phyloP scores from a whole-genome alignment of 495 filamentous ascomycete species.

The Cairneyella variabilis region DNA sequence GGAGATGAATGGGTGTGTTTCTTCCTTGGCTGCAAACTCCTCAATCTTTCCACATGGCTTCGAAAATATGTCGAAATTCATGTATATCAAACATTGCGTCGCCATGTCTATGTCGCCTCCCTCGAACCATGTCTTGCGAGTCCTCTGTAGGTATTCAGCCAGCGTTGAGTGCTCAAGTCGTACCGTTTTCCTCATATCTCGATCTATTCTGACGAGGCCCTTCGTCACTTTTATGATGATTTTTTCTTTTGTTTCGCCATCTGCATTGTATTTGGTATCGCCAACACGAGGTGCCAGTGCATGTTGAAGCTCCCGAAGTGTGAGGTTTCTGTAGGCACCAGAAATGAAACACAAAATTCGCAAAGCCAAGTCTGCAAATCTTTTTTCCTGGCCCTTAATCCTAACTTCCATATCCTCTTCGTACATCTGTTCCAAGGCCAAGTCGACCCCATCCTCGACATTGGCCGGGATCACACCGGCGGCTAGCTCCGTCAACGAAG shows the following conservation, averaged over 20 bases:
- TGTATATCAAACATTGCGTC: slow-evolving; percentile 18
- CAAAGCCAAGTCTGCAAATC: slow-evolving; percentile 5
- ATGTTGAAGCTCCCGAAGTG: slow-evolving; percentile 25
- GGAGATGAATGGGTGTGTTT: slow-evolving; percentile 17
- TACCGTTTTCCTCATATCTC: slow-evolving; percentile 11
- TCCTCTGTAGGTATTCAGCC: slow-evolving; percentile 26
- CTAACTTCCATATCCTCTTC: slow-evolving; percentile 24
- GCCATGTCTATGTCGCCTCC: slow-evolving; percentile 17
- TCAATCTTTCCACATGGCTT: slow-evolving; percentile 18
- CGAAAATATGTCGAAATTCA: slow-evolving; percentile 21
- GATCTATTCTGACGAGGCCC: slow-evolving; percentile 22
- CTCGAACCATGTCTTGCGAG: slow-evolving; percentile 17
- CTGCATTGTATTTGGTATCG: slow-evolving; percentile 8
- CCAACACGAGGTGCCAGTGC: slow-evolving; percentile 24
- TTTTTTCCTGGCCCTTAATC: slow-evolving; percentile 4
- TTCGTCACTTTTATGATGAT: slow-evolving; percentile 23
- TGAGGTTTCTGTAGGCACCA: slow-evolving; percentile 20
- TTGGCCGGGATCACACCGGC: too few relatives aligned
- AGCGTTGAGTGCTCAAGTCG: slow-evolving; percentile 24
- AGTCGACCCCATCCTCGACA: slow-evolving; percentile 5
- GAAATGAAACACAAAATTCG: slow-evolving; percentile 20
- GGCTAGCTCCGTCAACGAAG: slow-evolving; percentile 10
- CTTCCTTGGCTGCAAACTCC: slow-evolving; percentile 20
- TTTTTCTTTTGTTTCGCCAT: slow-evolving; percentile 11
- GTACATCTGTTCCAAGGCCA: slow-evolving; percentile 23